Evolutionary conservation across 306 rosid species (phyloP), one percentile per base, ranked within the genome.

Genomic region (Cicer judaicum): DNA sequence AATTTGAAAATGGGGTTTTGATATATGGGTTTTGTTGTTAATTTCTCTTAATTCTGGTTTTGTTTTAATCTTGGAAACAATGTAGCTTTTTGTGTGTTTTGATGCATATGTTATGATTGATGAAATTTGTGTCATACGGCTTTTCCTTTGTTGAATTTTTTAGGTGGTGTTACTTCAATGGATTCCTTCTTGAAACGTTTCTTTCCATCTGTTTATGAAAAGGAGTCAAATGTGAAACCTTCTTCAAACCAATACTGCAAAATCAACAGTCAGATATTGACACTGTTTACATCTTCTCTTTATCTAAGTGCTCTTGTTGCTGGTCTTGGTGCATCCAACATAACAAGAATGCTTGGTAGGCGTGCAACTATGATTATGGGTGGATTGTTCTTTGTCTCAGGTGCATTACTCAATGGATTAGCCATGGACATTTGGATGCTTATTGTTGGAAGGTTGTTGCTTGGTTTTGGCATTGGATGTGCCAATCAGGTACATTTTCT

Each of bases 81-180:
- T 18, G 34, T 18, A 43, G 34, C 15, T 47, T 54, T 59, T 29
- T 34, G 14, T 39, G 36, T 16, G 38, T 65, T 18, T 56, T 65
- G 10, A 77, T 77, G 53, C 13, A 10, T 54, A 2, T 71, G 8
- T 24, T 47, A 8, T 72, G 68, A 12, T 44, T 55, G 78, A 56
- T 70, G 72, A 70, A 66, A 79, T 42, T 38, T 24, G n/a, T 24
- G 29, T 1, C 24, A 21, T 21, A 21, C 2, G 21, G 21, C 2
- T 19, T 19, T 19, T 74, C 1, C 1, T 10, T 8, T 46, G 50
- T 29, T 64, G 34, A 38, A 14, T 59, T 54, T 16, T 39, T 39
- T 12, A 90, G 98, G 97, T 16, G 98, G 98, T 40, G 97, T 93
- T 41, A 91, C 92, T 5, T 93, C 97, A 0, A 89, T 91, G 97